Evolutionary conservation across 2,329 filamentous ascomycete genomes (phyloP).

Genomic region (Pseudopyricularia cyperi): DNA sequence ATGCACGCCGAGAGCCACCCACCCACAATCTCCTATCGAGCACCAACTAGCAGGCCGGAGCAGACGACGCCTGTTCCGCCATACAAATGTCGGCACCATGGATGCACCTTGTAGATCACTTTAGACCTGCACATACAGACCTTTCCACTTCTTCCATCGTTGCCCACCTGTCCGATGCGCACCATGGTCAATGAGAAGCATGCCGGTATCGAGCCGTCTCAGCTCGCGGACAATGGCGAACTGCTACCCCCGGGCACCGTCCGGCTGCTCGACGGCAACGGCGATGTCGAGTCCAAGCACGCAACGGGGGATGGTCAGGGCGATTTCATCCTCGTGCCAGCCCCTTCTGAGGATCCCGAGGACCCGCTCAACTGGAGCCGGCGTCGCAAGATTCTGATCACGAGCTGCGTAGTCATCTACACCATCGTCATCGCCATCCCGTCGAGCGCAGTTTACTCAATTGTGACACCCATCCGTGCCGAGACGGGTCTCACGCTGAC

Average conservation of each 20-base stretch:
- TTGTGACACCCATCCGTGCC: conserved; percentile 30
- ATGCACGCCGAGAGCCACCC: background rate
- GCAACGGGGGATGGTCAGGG: conserved; percentile 13
- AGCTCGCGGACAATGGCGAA: background rate
- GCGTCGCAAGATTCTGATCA: conserved; percentile 17
- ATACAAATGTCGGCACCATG: background rate
- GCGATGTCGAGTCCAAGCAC: conserved; percentile 12
- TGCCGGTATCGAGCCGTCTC: background rate
- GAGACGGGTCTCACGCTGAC: conserved; percentile 27
- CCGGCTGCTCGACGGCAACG: conserved; percentile 25
- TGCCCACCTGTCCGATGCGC: background rate
- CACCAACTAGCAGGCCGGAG: background rate
- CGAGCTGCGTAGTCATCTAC: conserved; percentile 13
- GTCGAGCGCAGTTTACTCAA: conserved; percentile 27
- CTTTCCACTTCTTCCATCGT: background rate
- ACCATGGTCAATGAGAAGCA: background rate
- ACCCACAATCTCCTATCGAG: background rate
- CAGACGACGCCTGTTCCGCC: too few species aligned
- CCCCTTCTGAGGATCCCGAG: conserved; percentile 20
- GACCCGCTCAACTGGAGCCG: conserved; percentile 24
- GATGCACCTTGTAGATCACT: too few species aligned
- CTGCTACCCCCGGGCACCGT: conserved; percentile 23
- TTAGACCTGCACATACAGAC: too few species aligned
- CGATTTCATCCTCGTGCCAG: conserved; percentile 26
- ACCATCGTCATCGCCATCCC: conserved; percentile 32